phyloP scores from a whole-genome alignment of 192 early-diverging fungal genomes.

The Podochytrium sp. region DNA sequence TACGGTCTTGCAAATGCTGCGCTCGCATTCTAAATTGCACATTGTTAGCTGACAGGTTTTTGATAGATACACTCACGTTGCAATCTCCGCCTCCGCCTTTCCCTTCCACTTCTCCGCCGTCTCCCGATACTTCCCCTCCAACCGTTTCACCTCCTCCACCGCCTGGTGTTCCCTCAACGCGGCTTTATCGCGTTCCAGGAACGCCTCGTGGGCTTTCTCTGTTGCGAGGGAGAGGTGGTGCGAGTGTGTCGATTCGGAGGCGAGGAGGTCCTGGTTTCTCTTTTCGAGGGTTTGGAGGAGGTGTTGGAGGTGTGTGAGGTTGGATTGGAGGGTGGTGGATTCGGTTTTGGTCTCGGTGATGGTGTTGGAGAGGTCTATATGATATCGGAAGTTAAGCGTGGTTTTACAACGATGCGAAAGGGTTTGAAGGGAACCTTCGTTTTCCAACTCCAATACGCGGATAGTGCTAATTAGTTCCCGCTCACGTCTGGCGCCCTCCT shows the following conservation, averaged over 20 bases:
- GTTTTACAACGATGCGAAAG: not conserved
- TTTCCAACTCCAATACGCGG: conserved; percentile 34
- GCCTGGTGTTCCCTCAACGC: conserved; percentile 43
- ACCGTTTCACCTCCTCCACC: conserved; percentile 36
- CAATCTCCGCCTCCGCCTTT: conserved; percentile 44
- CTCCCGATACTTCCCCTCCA: conserved; percentile 40
- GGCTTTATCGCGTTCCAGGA: conserved; percentile 47
- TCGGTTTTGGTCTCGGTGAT: conserved; percentile 22
- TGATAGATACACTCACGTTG: conserved; percentile 13
- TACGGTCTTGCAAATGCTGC: conserved; percentile 37
- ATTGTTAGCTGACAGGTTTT: not conserved
- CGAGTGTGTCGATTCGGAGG: conserved; percentile 19
- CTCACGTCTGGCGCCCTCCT: conserved; percentile 35
- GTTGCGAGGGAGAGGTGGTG: not conserved
- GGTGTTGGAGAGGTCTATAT: not conserved
- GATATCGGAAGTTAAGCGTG: not conserved
- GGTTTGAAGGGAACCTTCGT: conserved; percentile 43
- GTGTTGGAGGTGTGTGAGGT: conserved; percentile 17
- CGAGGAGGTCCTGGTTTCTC: conserved; percentile 10
- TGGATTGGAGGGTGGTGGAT: not conserved
- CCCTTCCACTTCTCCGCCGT: conserved; percentile 33
- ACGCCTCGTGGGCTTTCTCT: conserved; percentile 40
- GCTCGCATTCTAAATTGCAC: conserved; percentile 36
- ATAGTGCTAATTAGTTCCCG: conserved; percentile 41
- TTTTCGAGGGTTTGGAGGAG: conserved; percentile 25